Evolutionary conservation across 306 rosid genomes (phyloP), one percentile per base, ranked within the genome.

Genomic region (Myrica gale): DNA sequence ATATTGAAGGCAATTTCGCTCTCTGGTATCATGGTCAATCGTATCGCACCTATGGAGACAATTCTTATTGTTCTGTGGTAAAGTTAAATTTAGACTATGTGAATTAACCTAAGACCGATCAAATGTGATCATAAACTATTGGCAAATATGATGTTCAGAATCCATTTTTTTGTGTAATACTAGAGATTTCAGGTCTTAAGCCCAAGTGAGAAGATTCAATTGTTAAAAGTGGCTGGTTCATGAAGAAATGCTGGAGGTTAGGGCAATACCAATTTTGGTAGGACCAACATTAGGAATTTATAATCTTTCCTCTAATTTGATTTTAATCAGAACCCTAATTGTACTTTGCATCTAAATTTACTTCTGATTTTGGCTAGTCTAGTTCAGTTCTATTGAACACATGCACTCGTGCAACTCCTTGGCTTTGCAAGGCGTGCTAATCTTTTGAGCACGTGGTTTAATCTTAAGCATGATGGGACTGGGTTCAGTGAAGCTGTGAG

Each of bases 241-340:
- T 42, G 70, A 23, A 66, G 70, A 43, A 66, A 66, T 66, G 70
- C 70, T 42, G 70, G 3, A 42, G 48, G 70, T 42, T 32, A 42
- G 47, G 32, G 37, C 48, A 21, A 66, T 66, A 66, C 26, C 23
- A 9, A 7, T 1, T 39, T 63, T 63, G 47, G 69, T 41, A 39
- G 50, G 70, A 42, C 26, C 21, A 37, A 61, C 13, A 32, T 61
- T 26, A 32, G 9, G 68, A 61, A 32, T 61, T 61, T 61, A 5
- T 32, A n/a, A 32, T 32, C 41, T 32, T 19, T 61, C 68, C 68
- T 32, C 17, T 12, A 32, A 61, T 32, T 32, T 12, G 13, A 32
- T 15, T 61, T 6, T 21, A 61, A 61, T 32, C 13, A 61, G 44
- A 61, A 19, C 32, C 68, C 44, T 42, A n/a, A 7, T 16, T 26